Percentiles rank a stretch among this genome's conserved stretches.
These are phyloP conservation scores for Rhipidocladum racemiflorum DNA, from an alignment of 176 grass and related monocot genomes.

Conservation along the genomic window DNA sequence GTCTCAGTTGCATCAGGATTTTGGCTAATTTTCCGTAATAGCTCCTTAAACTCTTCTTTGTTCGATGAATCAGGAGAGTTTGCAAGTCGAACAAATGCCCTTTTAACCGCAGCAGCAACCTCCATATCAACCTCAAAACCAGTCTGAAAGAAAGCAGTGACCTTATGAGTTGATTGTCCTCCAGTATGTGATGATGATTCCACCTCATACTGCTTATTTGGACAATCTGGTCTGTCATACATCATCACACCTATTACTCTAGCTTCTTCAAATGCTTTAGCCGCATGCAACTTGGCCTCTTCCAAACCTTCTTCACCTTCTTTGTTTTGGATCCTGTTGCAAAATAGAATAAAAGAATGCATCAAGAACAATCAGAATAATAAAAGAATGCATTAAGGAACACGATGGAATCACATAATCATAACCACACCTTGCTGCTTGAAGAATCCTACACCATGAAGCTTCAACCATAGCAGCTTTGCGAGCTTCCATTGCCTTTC, in stretches of 20 bases:
- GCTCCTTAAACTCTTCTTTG: constrained; percentile 72
- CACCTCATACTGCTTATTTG: constrained; percentile 55
- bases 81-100: constrained; percentile 65
- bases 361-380: not conserved
- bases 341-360: not conserved
- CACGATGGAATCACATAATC: not conserved
- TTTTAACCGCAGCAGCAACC: constrained; percentile 79
- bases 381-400: not conserved
- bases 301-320: constrained; percentile 56
- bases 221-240: constrained; percentile 82
- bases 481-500: constrained; percentile 73
- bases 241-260: constrained; percentile 90
- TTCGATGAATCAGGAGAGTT: constrained; percentile 47
- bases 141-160: constrained; percentile 87
- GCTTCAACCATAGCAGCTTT: constrained; percentile 93
- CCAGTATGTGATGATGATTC: constrained; percentile 52
- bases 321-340: constrained; percentile 62
- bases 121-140: constrained; percentile 89
- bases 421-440: constrained; percentile 76
- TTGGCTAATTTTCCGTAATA: constrained; percentile 77
- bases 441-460: constrained; percentile 93
- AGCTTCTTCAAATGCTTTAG: constrained; percentile 82
- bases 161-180: constrained; percentile 63
- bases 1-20: constrained; percentile 63
- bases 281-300: constrained; percentile 50